Evolutionary conservation across 805 yeast species (phyloP).

Genomic region (Blastobotrys americana): DNA sequence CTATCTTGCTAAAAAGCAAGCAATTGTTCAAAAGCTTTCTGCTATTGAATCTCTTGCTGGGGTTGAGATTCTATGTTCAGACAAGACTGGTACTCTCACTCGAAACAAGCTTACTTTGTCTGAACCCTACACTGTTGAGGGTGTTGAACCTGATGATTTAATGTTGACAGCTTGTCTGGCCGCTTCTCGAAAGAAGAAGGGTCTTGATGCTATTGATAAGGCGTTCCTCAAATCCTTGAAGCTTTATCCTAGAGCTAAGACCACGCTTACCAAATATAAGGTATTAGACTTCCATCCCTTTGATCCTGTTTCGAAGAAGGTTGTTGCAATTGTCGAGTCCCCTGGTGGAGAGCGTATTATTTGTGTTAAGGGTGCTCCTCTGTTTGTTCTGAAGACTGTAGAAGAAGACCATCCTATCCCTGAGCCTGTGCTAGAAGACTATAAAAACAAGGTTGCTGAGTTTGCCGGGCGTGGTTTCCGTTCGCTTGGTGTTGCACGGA

Average conservation of each 20-base stretch:
- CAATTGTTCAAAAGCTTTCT: constrained; percentile 92
- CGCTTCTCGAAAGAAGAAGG: constrained; percentile 96
- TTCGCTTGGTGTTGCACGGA: constrained; percentile 97
- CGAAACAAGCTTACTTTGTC: constrained; percentile 92
- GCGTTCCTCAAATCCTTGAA: constrained; percentile 91
- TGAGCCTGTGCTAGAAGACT: constrained; percentile 87
- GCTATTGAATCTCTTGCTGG: constrained; percentile 97
- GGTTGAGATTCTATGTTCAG: constrained; percentile 96
- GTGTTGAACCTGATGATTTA: constrained; percentile 91
- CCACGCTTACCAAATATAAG: constrained; percentile 87
- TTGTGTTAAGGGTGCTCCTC: constrained; percentile 98
- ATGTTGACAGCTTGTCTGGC: constrained; percentile 98
- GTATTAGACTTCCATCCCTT: constrained; percentile 94
- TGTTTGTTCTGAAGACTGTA: constrained; percentile 92
- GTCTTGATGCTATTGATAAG: constrained; percentile 95
- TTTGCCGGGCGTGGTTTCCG: constrained; percentile 98
- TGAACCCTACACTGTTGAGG: constrained; percentile 97
- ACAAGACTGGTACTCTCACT: constrained; percentile 96
- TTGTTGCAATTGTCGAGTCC: constrained; percentile 88
- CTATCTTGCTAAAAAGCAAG: constrained; percentile 93
- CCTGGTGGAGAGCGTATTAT: constrained; percentile 92
- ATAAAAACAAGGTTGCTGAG: constrained; percentile 95
- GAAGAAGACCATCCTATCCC: constrained; percentile 96
- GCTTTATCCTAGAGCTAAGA: constrained; percentile 85
- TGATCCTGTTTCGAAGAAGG: constrained; percentile 97